Evolutionary conservation across 805 yeast species (phyloP), one percentile per base, ranked within the genome.

Genomic region (Candida pseudofarinosa): DNA sequence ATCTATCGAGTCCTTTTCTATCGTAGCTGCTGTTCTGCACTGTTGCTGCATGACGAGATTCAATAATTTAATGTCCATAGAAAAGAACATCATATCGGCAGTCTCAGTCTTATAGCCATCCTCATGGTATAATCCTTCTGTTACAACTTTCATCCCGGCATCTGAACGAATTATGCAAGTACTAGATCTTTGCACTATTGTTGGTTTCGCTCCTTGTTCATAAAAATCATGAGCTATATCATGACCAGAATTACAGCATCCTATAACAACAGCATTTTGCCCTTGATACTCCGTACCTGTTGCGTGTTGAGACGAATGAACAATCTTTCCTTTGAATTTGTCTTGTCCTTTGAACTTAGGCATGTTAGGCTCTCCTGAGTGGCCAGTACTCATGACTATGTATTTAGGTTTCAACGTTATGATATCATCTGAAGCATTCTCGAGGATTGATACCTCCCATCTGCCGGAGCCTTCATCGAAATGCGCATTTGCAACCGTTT

Each of bases 201-300:
- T 71, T 1, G 67, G 69, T 4, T 59, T 58, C 4, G 67, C 69
- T 19, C 74, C 76, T 47, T 71, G 72, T 45, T 71, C 72, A 48
- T 62, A 63, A 43, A 71, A 67, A 52, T 72, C 77, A 42, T 67
- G 71, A 31, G 71, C 63, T 37, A 72, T 69, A 54, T 72, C 77
- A 49, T 72, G 77, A 8, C 69, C 73, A 35, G 75, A 69, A 45
- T 69, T 69, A 51, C 76, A 65, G 15, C 74, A 65, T 37, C 77
- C 77, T 41, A 72, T 60, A 28, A 72, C 76, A 30, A 72, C 40
- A 0, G 73, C 76, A 26, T 59, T 67, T 47, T 72, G 63, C 36
- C 74, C 75, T n/a, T 44, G 50, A 55, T 63, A 71, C 38, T 57
- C 58, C 13, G 61, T 61, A 33, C 76, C 77, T n/a, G 71, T 60